Conservation (phyloP, 441 rosid species). For the Arabidopsis hybrid region DNA sequence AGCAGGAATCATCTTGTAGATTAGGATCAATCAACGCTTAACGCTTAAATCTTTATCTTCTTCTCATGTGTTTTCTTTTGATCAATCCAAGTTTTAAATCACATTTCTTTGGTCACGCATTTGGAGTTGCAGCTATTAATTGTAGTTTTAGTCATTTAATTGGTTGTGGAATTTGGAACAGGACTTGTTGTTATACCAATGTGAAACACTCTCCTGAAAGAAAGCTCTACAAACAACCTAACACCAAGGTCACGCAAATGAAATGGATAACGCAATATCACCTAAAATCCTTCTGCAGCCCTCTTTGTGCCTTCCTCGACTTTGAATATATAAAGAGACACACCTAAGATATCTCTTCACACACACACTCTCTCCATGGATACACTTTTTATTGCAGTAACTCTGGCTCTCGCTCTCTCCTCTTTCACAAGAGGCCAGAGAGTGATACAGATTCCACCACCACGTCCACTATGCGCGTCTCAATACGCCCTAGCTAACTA, state of each 20-base stretch:
- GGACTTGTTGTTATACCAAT: conserved; percentile 18
- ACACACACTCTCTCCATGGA: conserved; percentile 45
- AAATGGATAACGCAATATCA: conserved; percentile 26
- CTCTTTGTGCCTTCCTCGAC: conserved; percentile 36
- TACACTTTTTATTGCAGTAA: conserved; percentile 31
- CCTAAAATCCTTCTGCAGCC: conserved; percentile 40
- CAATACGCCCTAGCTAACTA: conserved; percentile 59
- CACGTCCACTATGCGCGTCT: conserved; percentile 63
- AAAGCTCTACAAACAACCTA: conserved; percentile 42
- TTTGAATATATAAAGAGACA: conserved; percentile 36
- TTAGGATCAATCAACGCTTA: not conserved
- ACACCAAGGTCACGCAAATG: conserved; percentile 37
- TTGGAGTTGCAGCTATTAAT: conserved; percentile 26
- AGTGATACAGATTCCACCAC: conserved; percentile 42
- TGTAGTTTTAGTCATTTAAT: not conserved
- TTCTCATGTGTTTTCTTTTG: not conserved
- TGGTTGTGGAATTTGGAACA: conserved; percentile 19
- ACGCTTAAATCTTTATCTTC: not conserved
- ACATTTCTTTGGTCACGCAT: conserved; percentile 13
- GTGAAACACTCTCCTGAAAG: conserved; percentile 37
- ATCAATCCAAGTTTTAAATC: not conserved
- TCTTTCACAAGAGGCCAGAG: conserved; percentile 40
- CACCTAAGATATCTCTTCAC: conserved; percentile 26
- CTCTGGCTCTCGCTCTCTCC: conserved; percentile 17
- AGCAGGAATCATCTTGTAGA: not conserved